These are phyloP conservation scores for Suillus discolor DNA, from an alignment of 768 basidiomycete genomes.

Conservation along the genomic window DNA sequence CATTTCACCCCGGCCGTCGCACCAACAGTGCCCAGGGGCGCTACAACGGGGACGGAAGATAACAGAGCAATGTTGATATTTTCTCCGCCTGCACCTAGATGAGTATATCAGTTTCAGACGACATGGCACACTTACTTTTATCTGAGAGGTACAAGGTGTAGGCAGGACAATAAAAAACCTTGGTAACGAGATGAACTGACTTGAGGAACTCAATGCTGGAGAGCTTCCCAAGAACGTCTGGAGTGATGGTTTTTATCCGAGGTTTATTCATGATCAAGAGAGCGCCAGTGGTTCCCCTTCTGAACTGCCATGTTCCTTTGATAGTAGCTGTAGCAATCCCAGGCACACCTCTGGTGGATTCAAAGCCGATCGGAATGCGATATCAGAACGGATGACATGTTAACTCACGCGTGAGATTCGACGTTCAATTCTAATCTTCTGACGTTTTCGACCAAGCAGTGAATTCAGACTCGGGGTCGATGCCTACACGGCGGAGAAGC, in stretches of 20 bases:
- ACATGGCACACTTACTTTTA: neutral
- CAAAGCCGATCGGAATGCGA: neutral
- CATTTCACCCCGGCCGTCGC: neutral
- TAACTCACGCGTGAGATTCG: neutral
- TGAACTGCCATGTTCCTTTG: constrained; percentile 6
- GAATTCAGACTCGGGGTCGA: neutral
- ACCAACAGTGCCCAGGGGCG: neutral
- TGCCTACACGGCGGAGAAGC: neutral
- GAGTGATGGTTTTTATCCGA: neutral
- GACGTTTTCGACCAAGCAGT: constrained; percentile 2
- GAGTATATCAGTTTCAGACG: neutral
- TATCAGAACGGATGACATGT: neutral
- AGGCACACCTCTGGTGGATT: neutral
- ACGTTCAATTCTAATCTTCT: neutral
- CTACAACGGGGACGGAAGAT: neutral
- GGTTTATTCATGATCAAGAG: constrained; percentile 5
- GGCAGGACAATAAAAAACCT: constrained; percentile 5
- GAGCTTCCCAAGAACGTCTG: neutral
- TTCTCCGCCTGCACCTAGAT: constrained; percentile 3
- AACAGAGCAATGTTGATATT: neutral
- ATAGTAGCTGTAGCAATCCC: neutral
- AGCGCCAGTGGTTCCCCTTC: neutral
- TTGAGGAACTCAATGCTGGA: neutral
- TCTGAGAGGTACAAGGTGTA: constrained; percentile 4
- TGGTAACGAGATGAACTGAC: neutral